A percentile compares a stretch with the other conserved stretches of the same genome.
Conservation (phyloP, 2,329 filamentous ascomycete species). For the Pseudopyricularia javanii region DNA sequence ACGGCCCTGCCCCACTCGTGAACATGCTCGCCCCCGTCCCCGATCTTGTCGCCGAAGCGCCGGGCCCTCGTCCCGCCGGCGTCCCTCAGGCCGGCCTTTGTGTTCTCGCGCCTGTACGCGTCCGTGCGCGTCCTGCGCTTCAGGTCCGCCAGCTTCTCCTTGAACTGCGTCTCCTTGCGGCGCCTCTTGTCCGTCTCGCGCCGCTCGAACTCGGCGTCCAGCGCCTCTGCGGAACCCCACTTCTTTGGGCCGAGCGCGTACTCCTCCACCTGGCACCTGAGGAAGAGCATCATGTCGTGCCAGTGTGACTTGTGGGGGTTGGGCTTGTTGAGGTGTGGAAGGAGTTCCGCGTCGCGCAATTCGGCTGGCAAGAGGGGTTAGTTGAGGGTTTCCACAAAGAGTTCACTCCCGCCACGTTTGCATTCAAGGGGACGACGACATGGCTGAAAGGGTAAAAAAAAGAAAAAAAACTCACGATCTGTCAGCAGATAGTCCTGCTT, state of each 20-base stretch:
- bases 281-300: constrained; percentile 98
- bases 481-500: constrained; percentile 92
- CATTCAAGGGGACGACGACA: neutral
- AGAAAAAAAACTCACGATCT: constrained; percentile 49
- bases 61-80: constrained; percentile 24
- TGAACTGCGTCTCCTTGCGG: constrained; percentile 84
- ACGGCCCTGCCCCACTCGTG: constrained; percentile 75
- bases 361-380: too few species aligned
- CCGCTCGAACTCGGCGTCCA: constrained; percentile 80
- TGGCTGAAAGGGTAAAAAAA: neutral
- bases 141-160: constrained; percentile 72
- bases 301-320: constrained; percentile 94
- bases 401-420: too few species aligned
- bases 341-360: constrained; percentile 72
- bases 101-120: constrained; percentile 64
- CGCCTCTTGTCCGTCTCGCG: constrained; percentile 70
- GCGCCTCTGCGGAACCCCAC: constrained; percentile 76
- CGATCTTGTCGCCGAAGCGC: constrained; percentile 68
- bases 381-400: too few species aligned
- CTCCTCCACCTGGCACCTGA: constrained; percentile 87
- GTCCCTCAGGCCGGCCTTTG: constrained; percentile 31
- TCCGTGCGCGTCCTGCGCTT: constrained; percentile 92
- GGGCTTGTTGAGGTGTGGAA: constrained; percentile 78
- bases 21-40: constrained; percentile 59
- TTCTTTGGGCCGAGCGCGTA: constrained; percentile 73